These are phyloP conservation scores for Paramecium sexaurelia DNA, from an alignment of 73 alveolate genomes.

Conservation along the genomic window DNA sequence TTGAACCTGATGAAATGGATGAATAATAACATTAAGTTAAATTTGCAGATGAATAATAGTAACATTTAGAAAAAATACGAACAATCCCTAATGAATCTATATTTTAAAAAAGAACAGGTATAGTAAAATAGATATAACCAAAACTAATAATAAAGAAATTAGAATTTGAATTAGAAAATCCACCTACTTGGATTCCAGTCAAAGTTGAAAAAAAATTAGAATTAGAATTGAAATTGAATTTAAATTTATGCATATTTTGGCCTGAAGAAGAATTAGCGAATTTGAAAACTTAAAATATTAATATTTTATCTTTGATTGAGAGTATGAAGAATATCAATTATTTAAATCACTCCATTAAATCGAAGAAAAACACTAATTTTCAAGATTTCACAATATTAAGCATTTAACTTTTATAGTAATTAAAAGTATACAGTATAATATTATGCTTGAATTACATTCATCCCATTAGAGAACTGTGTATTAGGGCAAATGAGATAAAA, in stretches of 20 bases:
- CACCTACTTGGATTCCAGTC: slow-evolving; percentile 20
- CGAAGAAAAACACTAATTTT: not conserved
- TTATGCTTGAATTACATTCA: not conserved
- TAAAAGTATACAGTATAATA: not conserved
- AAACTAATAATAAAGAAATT: slow-evolving; percentile 29
- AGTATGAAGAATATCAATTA: not conserved
- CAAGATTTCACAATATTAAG: not conserved
- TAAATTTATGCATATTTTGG: slow-evolving; percentile 33
- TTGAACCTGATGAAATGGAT: slow-evolving; percentile 27
- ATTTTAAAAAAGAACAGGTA: not conserved
- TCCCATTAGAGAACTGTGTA: not conserved
- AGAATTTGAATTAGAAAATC: not conserved
- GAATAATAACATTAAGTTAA: not conserved
- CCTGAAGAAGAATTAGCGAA: slow-evolving; percentile 30
- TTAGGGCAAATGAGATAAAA: slow-evolving; percentile 20
- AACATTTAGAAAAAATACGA: not conserved
- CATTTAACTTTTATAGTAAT: not conserved
- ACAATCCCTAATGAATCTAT: not conserved
- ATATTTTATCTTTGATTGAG: not conserved
- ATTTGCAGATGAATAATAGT: not conserved
- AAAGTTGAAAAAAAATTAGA: slow-evolving; percentile 9
- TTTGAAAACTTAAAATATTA: not conserved
- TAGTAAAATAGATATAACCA: not conserved
- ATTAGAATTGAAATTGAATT: not conserved
- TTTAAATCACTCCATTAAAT: not conserved